Evolutionary conservation across 257 asterid genomes (phyloP), one percentile per base, ranked within the genome.

Genomic region (Jacaranda copaia): DNA sequence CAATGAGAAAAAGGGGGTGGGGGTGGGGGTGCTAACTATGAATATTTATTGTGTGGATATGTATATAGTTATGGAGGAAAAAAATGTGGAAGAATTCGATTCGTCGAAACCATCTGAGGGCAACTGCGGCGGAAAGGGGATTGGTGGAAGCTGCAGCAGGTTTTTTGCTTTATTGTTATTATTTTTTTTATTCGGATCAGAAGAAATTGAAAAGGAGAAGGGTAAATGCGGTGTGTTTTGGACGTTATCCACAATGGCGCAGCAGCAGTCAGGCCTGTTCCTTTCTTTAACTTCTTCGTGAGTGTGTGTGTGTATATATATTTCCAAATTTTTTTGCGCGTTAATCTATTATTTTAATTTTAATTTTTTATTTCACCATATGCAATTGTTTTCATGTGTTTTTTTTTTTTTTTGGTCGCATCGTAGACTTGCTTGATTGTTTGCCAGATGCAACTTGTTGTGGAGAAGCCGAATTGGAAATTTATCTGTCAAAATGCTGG

Each of bases 61-160:
- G 77, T 46, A 46, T 76, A 57, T 59, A 79, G 77, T 70, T 75
- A 76, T 80, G 85, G 77, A 66, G 75, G 75, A 49, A 0, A 18
- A 15, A 32, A 38, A 74, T 53, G 81, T 73, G 83, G 80, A 60
- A 63, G 49, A n/a, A 45, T 67, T 63, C 81, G 72, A 87, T 87
- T 87, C 83, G 89, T 85, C 80, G 69, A 82, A 70, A 67, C 80
- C 58, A 69, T 45, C 87, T 83, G 81, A 62, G 40, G 32, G 18
- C 76, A n/a, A 71, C 84, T 75, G 87, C 89, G 83, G 82, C 77
- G 74, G 78, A 46, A 46, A 77, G 68, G 51, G 71, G 82, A 84
- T 87, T 87, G 90, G 90, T 82, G 64, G 79, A 80, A 64, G 69
- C 80, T 78, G 87, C 90, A 59, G 88, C 90, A 82, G 64, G 64